phyloP scores from a whole-genome alignment of 352 stramenopile species.

The Globisporangium cederbergense region DNA sequence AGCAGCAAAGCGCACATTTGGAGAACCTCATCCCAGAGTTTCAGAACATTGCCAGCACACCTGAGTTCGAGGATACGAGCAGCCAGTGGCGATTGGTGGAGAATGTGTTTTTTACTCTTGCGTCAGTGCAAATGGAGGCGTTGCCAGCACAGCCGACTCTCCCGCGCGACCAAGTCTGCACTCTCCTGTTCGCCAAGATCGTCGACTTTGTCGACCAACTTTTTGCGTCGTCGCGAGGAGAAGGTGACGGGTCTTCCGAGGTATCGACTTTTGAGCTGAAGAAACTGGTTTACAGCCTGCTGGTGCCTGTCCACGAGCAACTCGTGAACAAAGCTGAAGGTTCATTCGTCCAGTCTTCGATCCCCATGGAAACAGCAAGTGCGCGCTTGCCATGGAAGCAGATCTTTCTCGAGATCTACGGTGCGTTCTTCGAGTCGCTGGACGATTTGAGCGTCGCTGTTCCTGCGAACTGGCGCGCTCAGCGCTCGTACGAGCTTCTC shows the following conservation, averaged over 20 bases:
- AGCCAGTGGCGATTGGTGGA: constrained; percentile 25
- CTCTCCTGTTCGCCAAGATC: constrained; percentile 54
- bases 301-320: constrained; percentile 52
- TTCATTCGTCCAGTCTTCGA: constrained; percentile 8
- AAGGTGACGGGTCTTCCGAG: not conserved
- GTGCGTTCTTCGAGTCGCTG: constrained; percentile 56
- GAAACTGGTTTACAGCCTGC: constrained; percentile 41
- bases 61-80: constrained; percentile 35
- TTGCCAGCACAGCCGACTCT: constrained; percentile 17
- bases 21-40: constrained; percentile 43
- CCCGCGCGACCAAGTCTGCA: constrained; percentile 36
- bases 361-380: constrained; percentile 20
- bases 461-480: constrained; percentile 23
- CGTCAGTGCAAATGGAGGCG: constrained; percentile 23
- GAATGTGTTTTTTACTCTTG: constrained; percentile 30
- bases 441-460: constrained; percentile 47
- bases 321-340: constrained; percentile 16
- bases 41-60: constrained; percentile 27
- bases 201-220: constrained; percentile 52
- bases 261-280: constrained; percentile 69
- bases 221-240: constrained; percentile 28
- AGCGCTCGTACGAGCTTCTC: constrained; percentile 16
- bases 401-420: constrained; percentile 60
- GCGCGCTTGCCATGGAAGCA: constrained; percentile 45
- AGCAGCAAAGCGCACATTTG: constrained; percentile 10